A percentile compares a stretch with the other conserved stretches of the same genome.
Evolutionary conservation across 2,329 filamentous ascomycete species (phyloP).

Genomic region (Chaetomiaceae sp.): DNA sequence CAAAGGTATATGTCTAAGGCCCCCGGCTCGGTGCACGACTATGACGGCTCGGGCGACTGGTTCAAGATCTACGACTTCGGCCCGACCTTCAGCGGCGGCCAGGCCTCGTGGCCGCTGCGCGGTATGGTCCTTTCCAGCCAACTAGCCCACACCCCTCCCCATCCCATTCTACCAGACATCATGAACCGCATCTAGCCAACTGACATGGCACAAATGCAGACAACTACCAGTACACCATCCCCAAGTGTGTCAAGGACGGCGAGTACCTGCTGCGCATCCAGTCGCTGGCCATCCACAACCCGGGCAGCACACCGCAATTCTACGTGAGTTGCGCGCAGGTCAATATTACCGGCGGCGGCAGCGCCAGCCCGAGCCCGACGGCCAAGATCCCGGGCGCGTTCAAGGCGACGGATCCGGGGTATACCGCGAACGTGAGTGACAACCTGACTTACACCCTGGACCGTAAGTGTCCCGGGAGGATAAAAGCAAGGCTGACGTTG

Average conservation of each 20-base stretch:
- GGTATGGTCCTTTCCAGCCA: slow-evolving; percentile 24
- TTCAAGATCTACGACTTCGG: slow-evolving; percentile 38
- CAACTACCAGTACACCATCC: slow-evolving; percentile 21
- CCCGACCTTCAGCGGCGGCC: slow-evolving; percentile 26
- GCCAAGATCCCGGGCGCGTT: slow-evolving; percentile 33
- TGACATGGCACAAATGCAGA: no score
- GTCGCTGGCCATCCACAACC: slow-evolving; percentile 38
- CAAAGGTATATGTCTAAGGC: slow-evolving; percentile 37
- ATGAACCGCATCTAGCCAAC: no score
- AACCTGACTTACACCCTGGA: no score
- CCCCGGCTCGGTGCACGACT: slow-evolving; percentile 30
- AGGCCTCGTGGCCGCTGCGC: slow-evolving; percentile 21
- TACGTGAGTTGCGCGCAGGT: slow-evolving; percentile 37
- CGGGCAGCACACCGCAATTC: slow-evolving; percentile 34
- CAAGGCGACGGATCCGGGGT: slow-evolving; percentile 30
- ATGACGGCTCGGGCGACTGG: slow-evolving; percentile 36
- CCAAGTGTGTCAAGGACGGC: slow-evolving; percentile 25
- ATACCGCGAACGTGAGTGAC: slow-evolving; percentile 30
- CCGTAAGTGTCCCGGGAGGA: no score
- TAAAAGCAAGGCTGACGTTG: neutral
- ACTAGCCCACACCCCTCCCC: neutral
- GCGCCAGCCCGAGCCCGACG: slow-evolving; percentile 30
- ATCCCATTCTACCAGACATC: no score
- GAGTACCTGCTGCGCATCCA: slow-evolving; percentile 41
- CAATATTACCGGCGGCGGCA: slow-evolving; percentile 32